These are phyloP conservation scores for Yamadazyma buinensis DNA, from an alignment of 1,139 yeast genomes.

Conservation along the genomic window DNA sequence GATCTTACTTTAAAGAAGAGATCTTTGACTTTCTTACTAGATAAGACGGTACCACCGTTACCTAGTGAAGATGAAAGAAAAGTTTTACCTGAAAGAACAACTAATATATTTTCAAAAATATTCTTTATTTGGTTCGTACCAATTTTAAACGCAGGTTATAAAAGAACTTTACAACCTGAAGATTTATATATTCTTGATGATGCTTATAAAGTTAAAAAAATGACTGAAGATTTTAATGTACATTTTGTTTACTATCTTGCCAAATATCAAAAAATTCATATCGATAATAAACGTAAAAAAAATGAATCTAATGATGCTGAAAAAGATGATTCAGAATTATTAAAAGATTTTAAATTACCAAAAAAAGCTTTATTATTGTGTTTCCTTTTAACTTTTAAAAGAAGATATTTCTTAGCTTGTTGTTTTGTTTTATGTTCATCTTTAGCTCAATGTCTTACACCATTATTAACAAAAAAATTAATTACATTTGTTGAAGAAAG, in stretches of 20 bases:
- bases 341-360: conserved; percentile 22
- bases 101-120: conserved; percentile 26
- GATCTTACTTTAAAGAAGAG: conserved; percentile 10
- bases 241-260: conserved; percentile 33
- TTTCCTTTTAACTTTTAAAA: conserved; percentile 26
- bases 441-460: conserved; percentile 19
- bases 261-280: conserved; percentile 19
- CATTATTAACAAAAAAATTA: conserved; percentile 27
- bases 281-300: conserved; percentile 14
- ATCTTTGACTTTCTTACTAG: conserved; percentile 12
- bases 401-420: conserved; percentile 22
- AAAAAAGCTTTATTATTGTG: conserved; percentile 15
- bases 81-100: conserved; percentile 19
- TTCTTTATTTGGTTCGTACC: conserved; percentile 63
- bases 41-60: conserved; percentile 44
- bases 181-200: conserved; percentile 57
- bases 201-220: conserved; percentile 46
- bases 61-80: conserved; percentile 51
- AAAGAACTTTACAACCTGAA: conserved; percentile 58
- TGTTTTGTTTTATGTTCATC: conserved; percentile 17
- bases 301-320: conserved; percentile 14
- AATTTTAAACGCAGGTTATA: conserved; percentile 58
- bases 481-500: conserved; percentile 25
- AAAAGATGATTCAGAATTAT: conserved; percentile 22
- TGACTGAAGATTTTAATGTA: conserved; percentile 28